Evolutionary conservation across 2,329 filamentous ascomycete species (phyloP), one percentile per base, ranked within the genome.

Genomic region (Chaetomium globosum): DNA sequence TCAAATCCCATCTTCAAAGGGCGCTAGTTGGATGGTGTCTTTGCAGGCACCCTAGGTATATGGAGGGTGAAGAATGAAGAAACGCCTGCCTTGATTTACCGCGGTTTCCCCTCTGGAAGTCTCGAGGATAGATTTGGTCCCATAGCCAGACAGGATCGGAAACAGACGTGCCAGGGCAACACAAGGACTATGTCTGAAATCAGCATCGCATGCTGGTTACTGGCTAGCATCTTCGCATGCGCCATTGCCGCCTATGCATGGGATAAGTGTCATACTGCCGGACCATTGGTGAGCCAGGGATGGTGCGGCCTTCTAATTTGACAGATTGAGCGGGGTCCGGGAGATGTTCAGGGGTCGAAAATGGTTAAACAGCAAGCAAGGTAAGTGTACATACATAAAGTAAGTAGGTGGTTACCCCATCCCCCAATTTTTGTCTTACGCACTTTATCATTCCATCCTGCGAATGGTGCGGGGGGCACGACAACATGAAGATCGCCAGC

Each of bases 291-390:
- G 56, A 59, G 49, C 56, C 56, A 31, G 19, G 10, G 28, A 48
- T 46, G 3, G n/a, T 31, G 16, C 39, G 36, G 26, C 39, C 39
- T 59, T 26, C 39, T 26, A 43, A 30, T 48, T 59, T 31, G 12
- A 28, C 16, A 31, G 39, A 49, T 31, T 31, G 56, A 59, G 56
- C 56, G 56, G 56, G 56, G 56, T 59, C 7, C 56, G 56, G 56
- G 56, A 59, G 39, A 31, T 59, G 56, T 31, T 33, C 56, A 48
- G 56, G 26, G 39, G 39, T 28, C 33, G 16, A 59, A 13, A 33
- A 13, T 16, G 16, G 39, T 16, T 43, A 39, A 39, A 19, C 13
- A n/a, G 13, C 39, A 43, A 16, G 13, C 19, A 4, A 36, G 12
- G 16, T 19, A n/a, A 4, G 12, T 26, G 26, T 26, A 26, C 26